A percentile compares a stretch with the other conserved stretches of the same genome.
These are phyloP conservation scores for Neurospora pannonica DNA, from an alignment of 495 filamentous ascomycete species.

Conservation along the genomic window DNA sequence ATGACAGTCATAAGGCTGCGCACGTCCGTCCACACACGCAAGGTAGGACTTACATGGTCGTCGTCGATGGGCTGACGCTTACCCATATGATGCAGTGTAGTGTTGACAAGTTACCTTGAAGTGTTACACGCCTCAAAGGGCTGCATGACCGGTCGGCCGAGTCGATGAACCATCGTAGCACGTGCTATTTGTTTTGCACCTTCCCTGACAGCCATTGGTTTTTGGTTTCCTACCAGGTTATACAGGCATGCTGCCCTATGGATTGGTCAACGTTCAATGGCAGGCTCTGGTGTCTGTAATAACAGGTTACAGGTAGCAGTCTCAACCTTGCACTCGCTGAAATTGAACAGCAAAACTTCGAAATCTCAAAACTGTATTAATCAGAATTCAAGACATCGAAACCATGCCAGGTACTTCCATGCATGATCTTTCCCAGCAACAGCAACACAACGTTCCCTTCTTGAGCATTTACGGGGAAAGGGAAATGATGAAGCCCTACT, in stretches of 20 bases:
- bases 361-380: background rate
- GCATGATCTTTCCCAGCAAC: background rate
- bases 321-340: background rate
- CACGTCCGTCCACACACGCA: background rate
- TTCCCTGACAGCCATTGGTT: background rate
- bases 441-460: background rate
- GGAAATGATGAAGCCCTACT: background rate
- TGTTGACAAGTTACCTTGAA: background rate
- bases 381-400: background rate
- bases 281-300: background rate
- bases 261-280: background rate
- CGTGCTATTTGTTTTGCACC: background rate
- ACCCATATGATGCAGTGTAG: background rate
- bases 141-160: background rate
- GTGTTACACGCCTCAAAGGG: background rate
- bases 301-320: background rate
- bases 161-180: background rate
- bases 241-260: background rate
- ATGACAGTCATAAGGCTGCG: background rate
- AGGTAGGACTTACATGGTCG: background rate
- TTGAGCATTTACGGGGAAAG: background rate
- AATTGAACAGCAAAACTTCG: background rate
- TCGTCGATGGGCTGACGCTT: background rate
- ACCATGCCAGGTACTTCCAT: background rate
- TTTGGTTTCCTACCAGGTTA: background rate